phyloP scores from a whole-genome alignment of 2,329 filamentous ascomycete genomes.

The Aureobasidium sp. region DNA sequence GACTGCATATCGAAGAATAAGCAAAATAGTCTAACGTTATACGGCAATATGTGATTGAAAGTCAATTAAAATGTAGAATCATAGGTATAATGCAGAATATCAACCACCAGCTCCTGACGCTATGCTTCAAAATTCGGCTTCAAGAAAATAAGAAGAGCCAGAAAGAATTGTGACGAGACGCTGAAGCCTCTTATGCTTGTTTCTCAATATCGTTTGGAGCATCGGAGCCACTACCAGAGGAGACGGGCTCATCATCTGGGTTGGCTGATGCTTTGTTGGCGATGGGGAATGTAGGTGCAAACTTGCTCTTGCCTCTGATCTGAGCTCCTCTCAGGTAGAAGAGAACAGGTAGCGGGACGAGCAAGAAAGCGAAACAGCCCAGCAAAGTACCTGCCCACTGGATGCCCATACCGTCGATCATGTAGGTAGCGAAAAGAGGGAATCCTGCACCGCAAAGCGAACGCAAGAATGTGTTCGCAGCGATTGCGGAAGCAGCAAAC shows the following conservation, averaged over 20 bases:
- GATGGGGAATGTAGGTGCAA: constrained; percentile 31
- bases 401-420: constrained; percentile 47
- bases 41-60: not conserved
- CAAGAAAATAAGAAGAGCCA: not conserved
- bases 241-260: not conserved
- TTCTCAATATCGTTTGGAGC: constrained; percentile 10
- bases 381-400: constrained; percentile 41
- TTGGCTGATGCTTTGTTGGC: constrained; percentile 13
- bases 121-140: not conserved
- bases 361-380: constrained; percentile 35
- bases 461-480: constrained; percentile 49
- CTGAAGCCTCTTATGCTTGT: not conserved
- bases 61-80: not conserved
- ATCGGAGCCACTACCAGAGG: not conserved
- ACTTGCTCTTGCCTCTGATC: constrained; percentile 37
- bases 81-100: not conserved
- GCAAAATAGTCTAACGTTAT: not conserved
- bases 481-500: constrained; percentile 47
- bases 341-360: constrained; percentile 38
- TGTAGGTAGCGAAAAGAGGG: constrained; percentile 48
- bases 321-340: constrained; percentile 39
- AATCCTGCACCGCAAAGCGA: constrained; percentile 43
- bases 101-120: not conserved
- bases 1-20: not conserved
- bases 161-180: not conserved